Conservation (phyloP, 176 grass and related monocot genomes). For the Oryza rufipogon region DNA sequence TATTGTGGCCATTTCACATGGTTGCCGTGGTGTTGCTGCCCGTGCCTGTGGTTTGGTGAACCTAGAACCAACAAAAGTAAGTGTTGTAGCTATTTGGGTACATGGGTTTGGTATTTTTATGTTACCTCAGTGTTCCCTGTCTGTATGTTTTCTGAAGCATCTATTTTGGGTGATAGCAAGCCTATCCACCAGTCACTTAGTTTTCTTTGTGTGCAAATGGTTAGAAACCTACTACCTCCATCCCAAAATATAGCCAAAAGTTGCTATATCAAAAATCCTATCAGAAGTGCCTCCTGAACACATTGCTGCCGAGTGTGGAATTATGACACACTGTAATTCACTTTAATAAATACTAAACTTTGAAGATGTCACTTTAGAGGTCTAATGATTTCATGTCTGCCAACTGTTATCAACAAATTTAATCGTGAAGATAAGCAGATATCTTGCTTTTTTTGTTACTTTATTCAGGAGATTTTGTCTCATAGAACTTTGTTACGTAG, state of each 20-base stretch:
- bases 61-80: conserved; percentile 92
- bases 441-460: conserved; percentile 2
- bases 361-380: not conserved
- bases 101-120: not conserved
- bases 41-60: conserved; percentile 98
- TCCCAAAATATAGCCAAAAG: too few relatives aligned
- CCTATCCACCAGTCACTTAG: conserved; percentile 25
- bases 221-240: not conserved
- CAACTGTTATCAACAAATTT: not conserved
- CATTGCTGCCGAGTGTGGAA: not conserved
- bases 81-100: not conserved
- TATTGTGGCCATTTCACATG: conserved; percentile 95
- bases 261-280: not conserved
- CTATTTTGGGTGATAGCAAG: not conserved
- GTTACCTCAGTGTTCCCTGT: not conserved
- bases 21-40: conserved; percentile 86
- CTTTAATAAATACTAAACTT: not conserved
- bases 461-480: not conserved
- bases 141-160: not conserved
- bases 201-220: not conserved
- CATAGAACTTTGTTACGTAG: conserved; percentile 50
- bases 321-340: not conserved
- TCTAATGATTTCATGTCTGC: not conserved
- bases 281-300: not conserved
- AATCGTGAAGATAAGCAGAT: not conserved